These are phyloP conservation scores for Neofusicoccum umdonicola DNA, from an alignment of 2,329 filamentous ascomycete species.

Conservation along the genomic window DNA sequence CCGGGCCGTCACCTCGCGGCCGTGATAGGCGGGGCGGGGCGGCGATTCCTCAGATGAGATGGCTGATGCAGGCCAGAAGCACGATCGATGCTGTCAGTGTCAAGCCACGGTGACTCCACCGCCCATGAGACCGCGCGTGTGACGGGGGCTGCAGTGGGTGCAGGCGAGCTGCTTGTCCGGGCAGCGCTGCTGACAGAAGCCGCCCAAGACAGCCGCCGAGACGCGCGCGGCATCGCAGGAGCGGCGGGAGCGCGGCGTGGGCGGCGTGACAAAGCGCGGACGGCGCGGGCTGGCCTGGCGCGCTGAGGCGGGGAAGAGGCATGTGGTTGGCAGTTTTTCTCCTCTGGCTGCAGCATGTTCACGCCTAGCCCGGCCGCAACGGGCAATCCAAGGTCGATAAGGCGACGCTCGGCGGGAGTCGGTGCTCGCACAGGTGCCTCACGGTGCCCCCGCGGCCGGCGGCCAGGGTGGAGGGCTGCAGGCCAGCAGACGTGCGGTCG, in stretches of 20 bases:
- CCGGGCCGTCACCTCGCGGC: neutral
- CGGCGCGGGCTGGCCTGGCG: neutral
- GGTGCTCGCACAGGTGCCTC: neutral
- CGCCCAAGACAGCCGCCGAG: neutral
- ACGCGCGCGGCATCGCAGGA: neutral
- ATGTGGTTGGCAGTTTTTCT: conserved; percentile 5
- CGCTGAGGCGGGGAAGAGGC: neutral
- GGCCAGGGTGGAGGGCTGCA: neutral
- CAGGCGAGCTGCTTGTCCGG: neutral
- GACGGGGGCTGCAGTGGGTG: neutral
- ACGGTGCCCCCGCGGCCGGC: neutral
- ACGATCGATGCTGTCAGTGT: conserved; percentile 14
- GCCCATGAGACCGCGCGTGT: neutral
- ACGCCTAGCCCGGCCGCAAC: neutral
- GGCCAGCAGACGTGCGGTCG: neutral
- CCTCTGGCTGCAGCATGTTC: neutral
- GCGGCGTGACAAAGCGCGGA: neutral
- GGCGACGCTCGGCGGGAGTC: neutral
- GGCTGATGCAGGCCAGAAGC: neutral
- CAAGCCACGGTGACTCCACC: conserved; percentile 11
- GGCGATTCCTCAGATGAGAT: neutral
- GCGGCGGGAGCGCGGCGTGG: neutral
- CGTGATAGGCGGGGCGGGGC: neutral
- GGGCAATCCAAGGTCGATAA: neutral
- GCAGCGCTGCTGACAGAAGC: conserved; percentile 3